A percentile compares a stretch with the other conserved stretches of the same genome.
These are phyloP conservation scores for Backusella tuberculispora DNA, from an alignment of 192 early-diverging fungal genomes.

Conservation along the genomic window DNA sequence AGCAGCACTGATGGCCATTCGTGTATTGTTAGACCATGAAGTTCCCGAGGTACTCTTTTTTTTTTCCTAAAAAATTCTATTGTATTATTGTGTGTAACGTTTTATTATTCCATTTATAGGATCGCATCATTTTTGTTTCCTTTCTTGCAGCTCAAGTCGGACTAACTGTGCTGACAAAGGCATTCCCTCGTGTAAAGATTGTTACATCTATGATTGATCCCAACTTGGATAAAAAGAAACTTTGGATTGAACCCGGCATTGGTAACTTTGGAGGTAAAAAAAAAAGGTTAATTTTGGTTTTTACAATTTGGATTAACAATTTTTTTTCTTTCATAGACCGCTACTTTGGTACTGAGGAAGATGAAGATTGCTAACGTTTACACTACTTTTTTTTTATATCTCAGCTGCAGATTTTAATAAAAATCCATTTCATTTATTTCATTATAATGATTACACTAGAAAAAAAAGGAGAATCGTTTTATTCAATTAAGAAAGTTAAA, in stretches of 20 bases:
- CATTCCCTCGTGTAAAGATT: slow-evolving; percentile 82
- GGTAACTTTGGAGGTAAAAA: slow-evolving; percentile 80
- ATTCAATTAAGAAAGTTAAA: slow-evolving; percentile 19
- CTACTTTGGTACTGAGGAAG: slow-evolving; percentile 61
- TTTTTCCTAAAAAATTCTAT: neutral
- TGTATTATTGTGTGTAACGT: slow-evolving; percentile 1
- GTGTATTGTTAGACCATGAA: slow-evolving; percentile 89
- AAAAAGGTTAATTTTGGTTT: neutral
- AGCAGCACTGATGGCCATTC: slow-evolving; percentile 94
- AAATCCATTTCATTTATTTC: slow-evolving; percentile 10
- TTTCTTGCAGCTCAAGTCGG: slow-evolving; percentile 82
- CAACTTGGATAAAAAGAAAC: slow-evolving; percentile 61
- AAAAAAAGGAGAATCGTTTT: neutral
- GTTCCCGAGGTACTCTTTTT: slow-evolving; percentile 62
- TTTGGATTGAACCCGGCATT: slow-evolving; percentile 82
- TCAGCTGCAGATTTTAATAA: slow-evolving; percentile 13
- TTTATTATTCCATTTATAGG: slow-evolving; percentile 28
- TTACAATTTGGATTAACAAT: neutral
- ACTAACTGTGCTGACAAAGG: slow-evolving; percentile 74
- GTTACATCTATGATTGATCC: slow-evolving; percentile 84
- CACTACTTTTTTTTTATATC: neutral
- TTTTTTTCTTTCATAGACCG: slow-evolving; percentile 42
- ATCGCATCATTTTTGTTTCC: slow-evolving; percentile 84
- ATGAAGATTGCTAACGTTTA: slow-evolving; percentile 17
- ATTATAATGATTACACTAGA: neutral